phyloP scores from a whole-genome alignment of 208 protist genomes.

The Leishmania lainsoni region DNA sequence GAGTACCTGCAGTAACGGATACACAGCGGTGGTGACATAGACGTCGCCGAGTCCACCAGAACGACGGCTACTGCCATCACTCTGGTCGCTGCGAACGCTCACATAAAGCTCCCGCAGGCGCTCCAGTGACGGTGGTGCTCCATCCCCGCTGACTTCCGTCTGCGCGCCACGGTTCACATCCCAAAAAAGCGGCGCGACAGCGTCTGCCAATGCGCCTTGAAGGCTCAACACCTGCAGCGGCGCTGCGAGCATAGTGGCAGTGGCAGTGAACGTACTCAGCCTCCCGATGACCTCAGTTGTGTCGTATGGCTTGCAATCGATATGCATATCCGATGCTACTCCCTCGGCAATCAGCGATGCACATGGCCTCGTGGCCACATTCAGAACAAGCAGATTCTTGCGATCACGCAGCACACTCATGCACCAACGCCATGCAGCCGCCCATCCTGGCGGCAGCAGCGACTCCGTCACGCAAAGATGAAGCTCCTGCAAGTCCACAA shows the following conservation, averaged over 20 bases:
- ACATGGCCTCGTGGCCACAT: slow-evolving; percentile 9
- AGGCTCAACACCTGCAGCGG: slow-evolving; percentile 29
- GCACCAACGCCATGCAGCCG: slow-evolving; percentile 50
- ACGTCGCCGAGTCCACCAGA: slow-evolving; percentile 17
- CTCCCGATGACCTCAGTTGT: neutral
- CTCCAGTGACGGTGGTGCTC: neutral
- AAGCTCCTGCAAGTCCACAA: slow-evolving; percentile 48
- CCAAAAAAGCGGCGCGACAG: slow-evolving; percentile 5
- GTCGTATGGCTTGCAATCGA: neutral
- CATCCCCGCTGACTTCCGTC: neutral
- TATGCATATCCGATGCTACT: neutral
- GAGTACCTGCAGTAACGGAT: slow-evolving; percentile 47
- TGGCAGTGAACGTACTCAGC: neutral
- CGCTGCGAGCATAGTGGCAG: neutral
- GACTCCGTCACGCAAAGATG: slow-evolving; percentile 38
- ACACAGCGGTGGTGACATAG: slow-evolving; percentile 16
- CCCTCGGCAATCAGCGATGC: neutral
- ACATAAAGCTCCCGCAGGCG: slow-evolving; percentile 40
- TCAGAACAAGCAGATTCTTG: slow-evolving; percentile 34
- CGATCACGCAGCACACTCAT: slow-evolving; percentile 32
- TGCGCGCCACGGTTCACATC: neutral
- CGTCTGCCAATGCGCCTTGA: slow-evolving; percentile 22
- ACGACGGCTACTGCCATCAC: slow-evolving; percentile 6
- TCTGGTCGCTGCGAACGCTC: slow-evolving; percentile 12
- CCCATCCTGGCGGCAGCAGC: slow-evolving; percentile 25